A percentile compares a stretch with the other conserved stretches of the same genome.
Evolutionary conservation across 1,284 basidiomycete species (phyloP).

Genomic region (Trichosporon asahii): DNA sequence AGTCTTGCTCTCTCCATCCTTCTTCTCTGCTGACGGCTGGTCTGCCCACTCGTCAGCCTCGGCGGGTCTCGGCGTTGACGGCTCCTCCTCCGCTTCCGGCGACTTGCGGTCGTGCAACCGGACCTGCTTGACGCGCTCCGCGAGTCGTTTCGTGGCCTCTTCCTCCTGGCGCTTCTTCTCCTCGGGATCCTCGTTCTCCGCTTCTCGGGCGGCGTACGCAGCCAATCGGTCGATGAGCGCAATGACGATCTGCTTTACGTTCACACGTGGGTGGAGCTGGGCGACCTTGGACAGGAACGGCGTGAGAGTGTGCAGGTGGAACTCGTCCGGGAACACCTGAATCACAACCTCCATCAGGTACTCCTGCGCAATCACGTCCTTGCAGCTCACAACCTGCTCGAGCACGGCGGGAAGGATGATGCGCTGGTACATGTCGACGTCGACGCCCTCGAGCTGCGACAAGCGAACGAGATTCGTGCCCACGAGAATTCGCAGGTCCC

Average conservation of each 20-base stretch:
- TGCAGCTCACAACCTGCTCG: constrained; percentile 93
- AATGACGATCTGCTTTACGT: constrained; percentile 94
- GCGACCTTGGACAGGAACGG: constrained; percentile 91
- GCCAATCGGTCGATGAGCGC: constrained; percentile 92
- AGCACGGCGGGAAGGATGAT: constrained; percentile 82
- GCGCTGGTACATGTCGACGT: constrained; percentile 79
- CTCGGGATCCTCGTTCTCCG: constrained; percentile 87
- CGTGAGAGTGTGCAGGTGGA: constrained; percentile 85
- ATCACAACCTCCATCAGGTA: constrained; percentile 98
- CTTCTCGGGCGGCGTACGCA: constrained; percentile 86
- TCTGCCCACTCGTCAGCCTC: constrained; percentile 43
- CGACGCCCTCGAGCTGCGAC: constrained; percentile 88
- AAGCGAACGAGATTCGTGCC: constrained; percentile 92
- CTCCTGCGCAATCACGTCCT: constrained; percentile 94
- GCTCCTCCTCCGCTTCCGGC: constrained; percentile 31
- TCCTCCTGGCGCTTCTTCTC: constrained; percentile 87
- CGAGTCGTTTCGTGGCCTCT: constrained; percentile 76
- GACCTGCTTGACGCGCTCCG: constrained; percentile 69
- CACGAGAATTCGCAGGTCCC: constrained; percentile 86
- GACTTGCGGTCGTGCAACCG: constrained; percentile 37
- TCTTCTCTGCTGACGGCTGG: constrained; percentile 19
- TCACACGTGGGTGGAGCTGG: constrained; percentile 89
- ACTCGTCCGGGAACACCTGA: constrained; percentile 95
- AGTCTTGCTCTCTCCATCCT: constrained; percentile 19
- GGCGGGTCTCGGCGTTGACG: constrained; percentile 34